Conservation (phyloP, 2,329 filamentous ascomycete genomes). For the Paecilomyces fulvus region DNA sequence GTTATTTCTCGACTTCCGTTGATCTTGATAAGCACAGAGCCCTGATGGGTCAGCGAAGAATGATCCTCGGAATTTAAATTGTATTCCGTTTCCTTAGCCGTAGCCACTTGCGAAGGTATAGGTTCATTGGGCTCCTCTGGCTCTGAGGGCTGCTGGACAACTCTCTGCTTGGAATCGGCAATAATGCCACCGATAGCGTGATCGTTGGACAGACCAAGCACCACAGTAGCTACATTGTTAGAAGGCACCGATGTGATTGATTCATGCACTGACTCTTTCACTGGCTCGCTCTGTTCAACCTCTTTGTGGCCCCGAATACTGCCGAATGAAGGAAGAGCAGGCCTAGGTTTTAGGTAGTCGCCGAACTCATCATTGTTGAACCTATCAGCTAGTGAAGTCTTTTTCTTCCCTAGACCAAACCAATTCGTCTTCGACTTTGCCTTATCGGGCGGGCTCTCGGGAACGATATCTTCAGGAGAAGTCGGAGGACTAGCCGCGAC, state of each 20-base stretch:
- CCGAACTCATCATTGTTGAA: conserved; percentile 43
- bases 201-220: conserved; percentile 42
- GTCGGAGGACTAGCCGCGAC: conserved; percentile 34
- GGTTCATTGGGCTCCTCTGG: conserved; percentile 46
- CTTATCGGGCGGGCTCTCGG: conserved; percentile 26
- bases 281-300: conserved; percentile 11
- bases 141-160: background rate
- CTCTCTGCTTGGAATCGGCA: conserved; percentile 26
- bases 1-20: background rate
- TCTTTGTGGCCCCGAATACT: conserved; percentile 46
- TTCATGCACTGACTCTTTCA: conserved; percentile 17
- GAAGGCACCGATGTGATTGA: conserved; percentile 20
- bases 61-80: conserved; percentile 47
- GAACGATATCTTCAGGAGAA: conserved; percentile 28
- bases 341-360: conserved; percentile 50
- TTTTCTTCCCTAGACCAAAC: conserved; percentile 29
- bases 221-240: conserved; percentile 32
- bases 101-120: conserved; percentile 61
- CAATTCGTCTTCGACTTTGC: conserved; percentile 26
- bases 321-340: conserved; percentile 54
- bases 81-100: conserved; percentile 58
- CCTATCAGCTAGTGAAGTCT: conserved; percentile 16
- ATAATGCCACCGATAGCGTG: conserved; percentile 44
- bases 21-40: background rate
- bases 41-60: background rate